Evolutionary conservation across 2,329 filamentous ascomycete genomes (phyloP), one percentile per base, ranked within the genome.

Genomic region (Zymoseptoria brevis): DNA sequence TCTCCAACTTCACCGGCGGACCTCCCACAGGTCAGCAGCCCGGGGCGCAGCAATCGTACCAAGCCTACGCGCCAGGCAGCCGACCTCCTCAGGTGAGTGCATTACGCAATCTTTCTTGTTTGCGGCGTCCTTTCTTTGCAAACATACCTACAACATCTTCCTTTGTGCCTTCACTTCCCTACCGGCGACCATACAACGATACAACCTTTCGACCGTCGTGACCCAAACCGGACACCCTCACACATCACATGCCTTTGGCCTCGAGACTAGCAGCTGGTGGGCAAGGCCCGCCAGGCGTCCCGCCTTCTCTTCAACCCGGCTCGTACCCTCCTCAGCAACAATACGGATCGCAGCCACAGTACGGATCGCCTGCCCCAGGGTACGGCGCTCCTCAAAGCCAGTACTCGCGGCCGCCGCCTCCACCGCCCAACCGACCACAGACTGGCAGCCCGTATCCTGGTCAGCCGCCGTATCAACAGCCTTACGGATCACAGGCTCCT

Each of bases 1-100:
- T 68, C 16, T 59, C 67, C 9, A 70, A 69, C 58, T 69, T 63
- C 59, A 53, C 60, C 26, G 66, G 60, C 19, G 66, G 64, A 53
- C 73, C 75, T 69, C 75, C 73, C 58, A n/a, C n/a, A n/a, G 59
- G 66, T 21, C 52, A 61, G 45, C 68, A 60, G 51, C 57, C 61
- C 45, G 60, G 54, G 56, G 62, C 57, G 55, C 77, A 80, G 66
- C 74, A 72, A 61, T 75, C 78, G 68, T 84, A 84, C 73, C 81
- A 84, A 75, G 78, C 81, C 64, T 84, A 70, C 57, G 64, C 66
- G 8, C 63, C 63, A 30, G 58, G 59, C 50, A 49, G 35, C 35
- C 35, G 16, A 45, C 35, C 13, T 45, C 35, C 58, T 50, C 22
- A 53, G 56, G 52, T 60, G 61, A 62, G 68, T 69, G 66, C 68